A percentile compares a stretch with the other conserved stretches of the same genome.
Conservation (phyloP, 78 protist genomes). For the Dictyostelium capitatum region DNA sequence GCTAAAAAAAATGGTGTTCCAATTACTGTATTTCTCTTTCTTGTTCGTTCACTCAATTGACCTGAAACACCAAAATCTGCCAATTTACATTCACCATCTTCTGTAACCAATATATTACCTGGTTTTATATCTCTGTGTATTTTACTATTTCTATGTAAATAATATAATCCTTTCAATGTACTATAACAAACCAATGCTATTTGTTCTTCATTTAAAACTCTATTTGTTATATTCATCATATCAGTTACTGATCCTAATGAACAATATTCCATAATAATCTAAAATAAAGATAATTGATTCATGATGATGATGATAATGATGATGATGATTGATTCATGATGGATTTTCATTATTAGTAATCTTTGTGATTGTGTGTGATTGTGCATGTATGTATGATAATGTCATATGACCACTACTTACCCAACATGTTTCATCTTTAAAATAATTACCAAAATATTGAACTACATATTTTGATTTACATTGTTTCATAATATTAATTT, state of each 20-base stretch:
- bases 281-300: not conserved
- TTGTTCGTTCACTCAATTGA: conserved; percentile 70
- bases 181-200: conserved; percentile 80
- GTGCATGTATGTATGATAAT: not conserved
- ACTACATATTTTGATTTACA: conserved; percentile 71
- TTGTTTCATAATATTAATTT: conserved; percentile 77
- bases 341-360: not conserved
- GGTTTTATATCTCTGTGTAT: conserved; percentile 91
- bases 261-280: conserved; percentile 88
- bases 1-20: conserved; percentile 90
- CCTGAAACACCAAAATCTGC: conserved; percentile 89
- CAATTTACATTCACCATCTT: conserved; percentile 76
- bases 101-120: conserved; percentile 85
- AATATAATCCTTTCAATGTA: conserved; percentile 83
- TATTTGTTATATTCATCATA: conserved; percentile 76
- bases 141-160: conserved; percentile 81
- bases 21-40: conserved; percentile 82
- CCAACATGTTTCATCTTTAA: conserved; percentile 80
- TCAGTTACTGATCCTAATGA: conserved; percentile 80
- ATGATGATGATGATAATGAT: not conserved
- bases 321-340: no score
- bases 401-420: conserved; percentile 49
- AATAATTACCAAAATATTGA: conserved; percentile 80
- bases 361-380: not conserved
- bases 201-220: conserved; percentile 75